Percentiles rank a stretch among this genome's conserved stretches.
Conservation (phyloP, 1,284 basidiomycete genomes). For the Trametes hirsuta region DNA sequence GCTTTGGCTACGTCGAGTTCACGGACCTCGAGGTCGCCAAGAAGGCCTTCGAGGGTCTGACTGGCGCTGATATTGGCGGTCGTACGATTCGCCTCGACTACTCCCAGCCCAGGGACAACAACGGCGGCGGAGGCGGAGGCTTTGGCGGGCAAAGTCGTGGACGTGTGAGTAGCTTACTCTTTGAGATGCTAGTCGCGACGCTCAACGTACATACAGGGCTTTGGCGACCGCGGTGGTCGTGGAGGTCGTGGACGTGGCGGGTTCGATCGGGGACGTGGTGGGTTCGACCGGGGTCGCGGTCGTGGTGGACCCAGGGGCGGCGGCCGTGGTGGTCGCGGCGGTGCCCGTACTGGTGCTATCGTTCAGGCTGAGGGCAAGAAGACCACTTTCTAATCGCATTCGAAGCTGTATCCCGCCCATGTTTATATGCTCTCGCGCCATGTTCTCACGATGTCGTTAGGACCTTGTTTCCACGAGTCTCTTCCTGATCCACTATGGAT, state of each 20-base stretch:
- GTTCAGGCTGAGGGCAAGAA: slow-evolving; percentile 79
- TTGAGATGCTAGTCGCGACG: neutral
- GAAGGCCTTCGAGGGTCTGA: slow-evolving; percentile 75
- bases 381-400: slow-evolving; percentile 60
- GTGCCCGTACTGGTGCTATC: slow-evolving; percentile 75
- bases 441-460: slow-evolving; percentile 21
- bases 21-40: slow-evolving; percentile 80
- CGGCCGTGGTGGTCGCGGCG: slow-evolving; percentile 42
- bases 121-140: slow-evolving; percentile 55
- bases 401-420: neutral
- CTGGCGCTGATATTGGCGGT: slow-evolving; percentile 84
- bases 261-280: slow-evolving; percentile 30
- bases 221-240: slow-evolving; percentile 48
- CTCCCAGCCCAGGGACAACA: slow-evolving; percentile 80
- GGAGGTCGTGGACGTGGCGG: slow-evolving; percentile 47
- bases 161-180: slow-evolving; percentile 32
- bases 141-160: slow-evolving; percentile 42
- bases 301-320: slow-evolving; percentile 41
- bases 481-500: slow-evolving; percentile 4
- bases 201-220: slow-evolving; percentile 23
- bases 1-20: slow-evolving; percentile 98
- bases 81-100: slow-evolving; percentile 87
- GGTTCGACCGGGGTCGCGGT: slow-evolving; percentile 40
- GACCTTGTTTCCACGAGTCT: neutral
- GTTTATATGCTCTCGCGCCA: slow-evolving; percentile 17